phyloP scores from a whole-genome alignment of 2,329 filamentous ascomycete species.

The Sclerotiophoma versabilis region DNA sequence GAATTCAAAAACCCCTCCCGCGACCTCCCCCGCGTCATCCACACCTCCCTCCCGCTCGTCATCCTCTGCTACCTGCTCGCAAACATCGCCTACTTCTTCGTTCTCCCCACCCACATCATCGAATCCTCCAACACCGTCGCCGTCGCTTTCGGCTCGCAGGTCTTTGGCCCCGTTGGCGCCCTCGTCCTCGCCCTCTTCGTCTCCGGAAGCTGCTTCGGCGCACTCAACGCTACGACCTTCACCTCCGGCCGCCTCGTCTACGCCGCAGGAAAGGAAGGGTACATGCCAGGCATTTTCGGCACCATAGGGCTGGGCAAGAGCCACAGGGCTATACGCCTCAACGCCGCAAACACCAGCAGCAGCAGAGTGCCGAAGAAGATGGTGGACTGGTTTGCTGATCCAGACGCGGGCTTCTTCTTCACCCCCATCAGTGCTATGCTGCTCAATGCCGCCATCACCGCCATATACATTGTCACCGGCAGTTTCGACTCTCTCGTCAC shows the following conservation, averaged over 20 bases:
- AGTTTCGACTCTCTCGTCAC: conserved; percentile 92
- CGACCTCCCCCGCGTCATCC: conserved; percentile 92
- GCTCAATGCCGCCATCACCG: conserved; percentile 78
- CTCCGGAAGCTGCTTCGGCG: conserved; percentile 89
- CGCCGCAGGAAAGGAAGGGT: conserved; percentile 92
- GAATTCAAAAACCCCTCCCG: conserved; percentile 92
- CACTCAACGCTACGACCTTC: conserved; percentile 92
- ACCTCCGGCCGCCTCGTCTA: conserved; percentile 92
- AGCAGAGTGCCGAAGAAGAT: conserved; percentile 33
- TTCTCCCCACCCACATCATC: conserved; percentile 80
- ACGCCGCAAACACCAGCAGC: conserved; percentile 28
- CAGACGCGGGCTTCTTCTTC: conserved; percentile 84
- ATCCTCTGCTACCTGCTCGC: conserved; percentile 90
- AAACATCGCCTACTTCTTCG: conserved; percentile 93
- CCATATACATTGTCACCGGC: conserved; percentile 81
- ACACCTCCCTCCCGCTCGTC: conserved; percentile 94
- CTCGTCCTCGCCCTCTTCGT: conserved; percentile 88
- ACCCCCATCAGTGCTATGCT: conserved; percentile 93
- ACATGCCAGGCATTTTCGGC: conserved; percentile 83
- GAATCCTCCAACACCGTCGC: conserved; percentile 94
- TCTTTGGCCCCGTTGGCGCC: conserved; percentile 84
- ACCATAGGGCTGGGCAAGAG: conserved; percentile 72
- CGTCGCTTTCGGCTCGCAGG: conserved; percentile 87
- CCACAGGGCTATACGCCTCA: conserved; percentile 46
- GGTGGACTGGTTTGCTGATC: conserved; percentile 52